phyloP scores from a whole-genome alignment of 2,329 filamentous ascomycete species.

The Ophiostoma tasmaniense region DNA sequence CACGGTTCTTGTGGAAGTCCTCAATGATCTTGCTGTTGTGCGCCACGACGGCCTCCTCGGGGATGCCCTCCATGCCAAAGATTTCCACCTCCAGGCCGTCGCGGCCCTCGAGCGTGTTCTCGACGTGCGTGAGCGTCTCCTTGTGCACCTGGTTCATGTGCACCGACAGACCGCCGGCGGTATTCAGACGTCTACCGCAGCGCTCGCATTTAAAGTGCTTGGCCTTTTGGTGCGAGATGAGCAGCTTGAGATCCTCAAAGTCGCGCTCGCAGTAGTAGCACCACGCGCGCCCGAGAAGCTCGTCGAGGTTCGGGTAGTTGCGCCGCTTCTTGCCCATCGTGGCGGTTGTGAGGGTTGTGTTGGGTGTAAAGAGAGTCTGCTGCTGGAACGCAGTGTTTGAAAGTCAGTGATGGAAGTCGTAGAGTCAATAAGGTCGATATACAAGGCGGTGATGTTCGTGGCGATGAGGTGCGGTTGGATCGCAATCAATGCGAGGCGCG shows the following conservation, averaged over 20 bases:
- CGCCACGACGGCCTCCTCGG: constrained; percentile 70
- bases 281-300: constrained; percentile 81
- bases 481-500: constrained; percentile 1
- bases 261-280: constrained; percentile 99
- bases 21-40: constrained; percentile 82
- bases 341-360: constrained; percentile 14
- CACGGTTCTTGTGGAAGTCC: constrained; percentile 77
- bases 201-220: constrained; percentile 98
- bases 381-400: neutral
- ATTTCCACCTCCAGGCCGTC: constrained; percentile 86
- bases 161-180: constrained; percentile 89
- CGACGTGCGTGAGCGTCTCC: constrained; percentile 75
- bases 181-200: constrained; percentile 82
- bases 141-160: constrained; percentile 99
- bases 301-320: constrained; percentile 75
- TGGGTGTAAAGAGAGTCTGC: neutral
- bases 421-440: neutral
- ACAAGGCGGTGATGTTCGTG: neutral
- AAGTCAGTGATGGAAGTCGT: neutral
- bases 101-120: constrained; percentile 84
- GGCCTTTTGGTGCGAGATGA: constrained; percentile 96
- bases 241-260: constrained; percentile 93
- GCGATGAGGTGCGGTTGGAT: neutral
- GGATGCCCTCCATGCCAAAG: constrained; percentile 96
- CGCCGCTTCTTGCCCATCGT: constrained; percentile 87